Evolutionary conservation across 352 stramenopile genomes (phyloP), one percentile per base, ranked within the genome.

Genomic region (Aphanomyces euteiches): DNA sequence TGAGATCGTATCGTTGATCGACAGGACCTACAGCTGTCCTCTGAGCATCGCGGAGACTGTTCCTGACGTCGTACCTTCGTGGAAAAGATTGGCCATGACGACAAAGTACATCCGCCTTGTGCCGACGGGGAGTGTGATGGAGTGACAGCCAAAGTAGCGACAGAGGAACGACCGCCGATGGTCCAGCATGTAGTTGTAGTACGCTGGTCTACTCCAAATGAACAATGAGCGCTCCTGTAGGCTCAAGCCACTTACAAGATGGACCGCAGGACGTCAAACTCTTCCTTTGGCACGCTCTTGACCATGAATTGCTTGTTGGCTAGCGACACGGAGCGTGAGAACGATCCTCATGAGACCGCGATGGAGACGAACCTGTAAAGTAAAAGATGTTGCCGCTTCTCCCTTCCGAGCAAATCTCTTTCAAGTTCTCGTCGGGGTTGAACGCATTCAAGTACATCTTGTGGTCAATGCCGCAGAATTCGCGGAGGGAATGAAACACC

Each of bases 341-440:
- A 94, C 85, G 81, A 65, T 91, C 43, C 10, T 50, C 43, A 50
- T 2, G 43, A n/a, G 43, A 50, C 10, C 43, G 17, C 17, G 43
- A 50, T 50, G 43, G 43, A 50, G 43, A 50, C 17, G 38, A 47
- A 88, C 78, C 76, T 40, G 83, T 94, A 50, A 94, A 94, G 76
- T 94, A 94, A 58, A 94, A 92, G 47, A 92, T 91, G 76, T 92
- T 94, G 73, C 86, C 86, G 69, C 83, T 92, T 69, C 90, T 92
- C 61, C 86, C 86, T 56, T 94, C 84, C 1, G 83, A 90, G 13
- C 86, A 85, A 57, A 89, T 79, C 67, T 94, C 86, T 56, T 78
- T 88, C 37, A 94, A 65, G 56, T 90, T 87, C 56, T 82, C 79
- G 5, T 73, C 69, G 10, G 82, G 76, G 38, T 90, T 81, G 66